Conservation (phyloP, 169 alveolate species). For the Eimeria acervulina region DNA sequence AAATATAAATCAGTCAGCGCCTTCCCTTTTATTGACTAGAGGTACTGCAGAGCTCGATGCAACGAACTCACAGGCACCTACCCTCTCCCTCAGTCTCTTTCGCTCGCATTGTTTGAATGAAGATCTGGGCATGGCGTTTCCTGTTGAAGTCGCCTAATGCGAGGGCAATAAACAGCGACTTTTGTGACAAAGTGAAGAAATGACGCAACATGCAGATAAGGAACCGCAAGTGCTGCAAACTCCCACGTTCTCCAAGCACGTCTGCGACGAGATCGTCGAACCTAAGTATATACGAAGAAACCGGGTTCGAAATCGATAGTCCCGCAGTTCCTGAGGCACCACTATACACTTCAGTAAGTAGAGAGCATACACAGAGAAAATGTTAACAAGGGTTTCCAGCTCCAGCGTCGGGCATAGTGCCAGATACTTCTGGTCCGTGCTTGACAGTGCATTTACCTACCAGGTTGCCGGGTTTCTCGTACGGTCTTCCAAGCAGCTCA, state of each 20-base stretch:
- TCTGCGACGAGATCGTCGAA: constrained; percentile 64
- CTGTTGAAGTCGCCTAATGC: constrained; percentile 68
- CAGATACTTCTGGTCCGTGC: not conserved
- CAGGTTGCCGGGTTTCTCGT: constrained; percentile 62
- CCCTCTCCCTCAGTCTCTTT: constrained; percentile 67
- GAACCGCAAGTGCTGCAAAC: constrained; percentile 77
- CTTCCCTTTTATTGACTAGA: not conserved
- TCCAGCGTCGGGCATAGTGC: not conserved
- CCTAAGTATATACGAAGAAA: not conserved
- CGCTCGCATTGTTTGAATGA: constrained; percentile 65
- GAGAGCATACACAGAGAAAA: not conserved
- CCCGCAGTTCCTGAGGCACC: not conserved
- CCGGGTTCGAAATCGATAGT: not conserved
- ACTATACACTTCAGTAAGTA: not conserved
- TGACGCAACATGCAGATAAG: constrained; percentile 75
- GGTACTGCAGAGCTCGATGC: not conserved
- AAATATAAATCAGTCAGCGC: not conserved
- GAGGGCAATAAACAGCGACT: constrained; percentile 67
- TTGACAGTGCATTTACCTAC: constrained; percentile 17
- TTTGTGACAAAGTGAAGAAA: constrained; percentile 70
- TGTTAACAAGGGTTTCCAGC: not conserved
- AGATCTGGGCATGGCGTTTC: constrained; percentile 65
- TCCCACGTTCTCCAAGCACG: constrained; percentile 66
- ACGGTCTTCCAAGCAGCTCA: constrained; percentile 74
- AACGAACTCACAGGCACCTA: not conserved